A percentile compares a stretch with the other conserved stretches of the same genome.
These are phyloP conservation scores for Pseudogymnoascus sp. DNA, from an alignment of 2,329 filamentous ascomycete species.

Conservation along the genomic window DNA sequence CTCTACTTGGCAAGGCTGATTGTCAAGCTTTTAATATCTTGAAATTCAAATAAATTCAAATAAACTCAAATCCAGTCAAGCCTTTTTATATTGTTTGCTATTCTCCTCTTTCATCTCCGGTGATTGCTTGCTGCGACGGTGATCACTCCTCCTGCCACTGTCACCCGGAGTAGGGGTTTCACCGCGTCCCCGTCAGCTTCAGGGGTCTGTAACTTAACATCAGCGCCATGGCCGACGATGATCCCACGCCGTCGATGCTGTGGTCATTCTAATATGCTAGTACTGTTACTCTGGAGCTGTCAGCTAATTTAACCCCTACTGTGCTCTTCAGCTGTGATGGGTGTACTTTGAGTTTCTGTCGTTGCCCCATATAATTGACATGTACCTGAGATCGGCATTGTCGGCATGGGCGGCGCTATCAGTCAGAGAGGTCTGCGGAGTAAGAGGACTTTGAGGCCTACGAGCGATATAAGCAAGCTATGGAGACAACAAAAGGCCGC, in stretches of 20 bases:
- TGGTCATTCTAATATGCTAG: not conserved
- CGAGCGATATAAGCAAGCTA: too few species aligned
- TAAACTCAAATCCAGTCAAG: not conserved
- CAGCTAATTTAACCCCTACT: not conserved
- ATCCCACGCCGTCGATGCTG: not conserved
- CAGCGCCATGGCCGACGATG: not conserved
- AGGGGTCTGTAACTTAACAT: not conserved
- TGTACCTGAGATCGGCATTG: too few species aligned
- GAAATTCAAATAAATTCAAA: not conserved
- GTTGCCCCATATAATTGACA: not conserved
- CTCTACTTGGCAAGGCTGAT: not conserved
- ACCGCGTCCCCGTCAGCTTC: not conserved
- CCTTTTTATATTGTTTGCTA: not conserved
- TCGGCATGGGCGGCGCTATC: too few species aligned
- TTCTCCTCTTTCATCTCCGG: not conserved
- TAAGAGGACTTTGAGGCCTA: too few species aligned
- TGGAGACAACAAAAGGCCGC: too few species aligned
- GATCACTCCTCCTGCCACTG: not conserved
- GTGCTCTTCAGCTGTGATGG: not conserved
- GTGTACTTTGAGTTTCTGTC: not conserved
- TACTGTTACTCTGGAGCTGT: not conserved
- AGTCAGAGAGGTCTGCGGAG: too few species aligned
- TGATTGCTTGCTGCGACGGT: not conserved
- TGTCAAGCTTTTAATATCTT: not conserved
- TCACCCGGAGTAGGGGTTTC: not conserved